A percentile compares a stretch with the other conserved stretches of the same genome.
Conservation (phyloP, 331 rosid species). For the Acacia concinna region DNA sequence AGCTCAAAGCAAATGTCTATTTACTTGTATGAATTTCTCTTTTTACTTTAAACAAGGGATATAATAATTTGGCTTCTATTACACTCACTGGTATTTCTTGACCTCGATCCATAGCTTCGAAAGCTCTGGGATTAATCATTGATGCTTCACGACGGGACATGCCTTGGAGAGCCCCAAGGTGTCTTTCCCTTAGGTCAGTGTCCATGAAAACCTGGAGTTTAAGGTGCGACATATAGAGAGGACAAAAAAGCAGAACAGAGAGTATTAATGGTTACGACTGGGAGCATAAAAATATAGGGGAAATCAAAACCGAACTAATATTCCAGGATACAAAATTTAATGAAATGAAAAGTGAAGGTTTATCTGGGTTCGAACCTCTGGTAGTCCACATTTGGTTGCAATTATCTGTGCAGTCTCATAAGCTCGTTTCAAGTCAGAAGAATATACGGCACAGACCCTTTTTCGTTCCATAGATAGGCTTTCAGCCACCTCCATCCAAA, state of each 20-base stretch:
- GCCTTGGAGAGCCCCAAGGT: constrained; percentile 90
- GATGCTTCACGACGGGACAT: constrained; percentile 46
- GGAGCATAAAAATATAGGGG: neutral
- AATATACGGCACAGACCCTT: constrained; percentile 63
- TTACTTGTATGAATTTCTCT: neutral
- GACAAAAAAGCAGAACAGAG: neutral
- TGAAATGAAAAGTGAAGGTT: constrained; percentile 32
- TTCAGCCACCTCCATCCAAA: constrained; percentile 66
- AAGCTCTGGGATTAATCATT: constrained; percentile 44
- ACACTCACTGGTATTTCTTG: constrained; percentile 82
- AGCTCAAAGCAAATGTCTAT: neutral
- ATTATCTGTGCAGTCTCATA: constrained; percentile 78
- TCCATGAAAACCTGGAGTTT: constrained; percentile 35
- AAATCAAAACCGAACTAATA: neutral
- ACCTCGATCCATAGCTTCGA: constrained; percentile 49
- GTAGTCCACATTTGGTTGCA: constrained; percentile 68
- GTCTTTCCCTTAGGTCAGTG: constrained; percentile 69
- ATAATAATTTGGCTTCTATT: neutral
- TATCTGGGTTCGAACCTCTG: constrained; percentile 56
- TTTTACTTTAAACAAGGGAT: neutral
- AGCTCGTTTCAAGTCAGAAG: constrained; percentile 90
- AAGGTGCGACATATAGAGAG: neutral
- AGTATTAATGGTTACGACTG: neutral
- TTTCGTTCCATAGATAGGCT: constrained; percentile 72
- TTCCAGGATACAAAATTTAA: constrained; percentile 20